Conservation (phyloP, 192 early-diverging fungal genomes). For the Backusella liffmaniae region DNA sequence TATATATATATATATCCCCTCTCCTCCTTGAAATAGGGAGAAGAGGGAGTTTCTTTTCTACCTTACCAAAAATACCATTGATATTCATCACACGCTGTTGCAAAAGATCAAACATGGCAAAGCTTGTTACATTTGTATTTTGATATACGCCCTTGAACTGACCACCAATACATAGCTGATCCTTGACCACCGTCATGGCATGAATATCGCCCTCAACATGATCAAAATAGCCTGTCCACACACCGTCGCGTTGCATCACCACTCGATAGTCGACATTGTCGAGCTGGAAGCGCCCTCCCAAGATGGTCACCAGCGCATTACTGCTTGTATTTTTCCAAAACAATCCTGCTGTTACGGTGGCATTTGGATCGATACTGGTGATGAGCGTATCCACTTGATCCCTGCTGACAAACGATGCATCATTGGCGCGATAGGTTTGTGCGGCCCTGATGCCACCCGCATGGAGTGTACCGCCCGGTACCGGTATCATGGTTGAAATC, state of each 20-base stretch:
- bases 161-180: conserved; percentile 58
- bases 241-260: conserved; percentile 40
- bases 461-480: neutral
- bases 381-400: neutral
- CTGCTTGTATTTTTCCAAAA: conserved; percentile 50
- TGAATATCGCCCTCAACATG: conserved; percentile 48
- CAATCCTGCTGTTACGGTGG: conserved; percentile 47
- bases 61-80: conserved; percentile 29
- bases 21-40: neutral
- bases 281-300: conserved; percentile 53
- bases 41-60: neutral
- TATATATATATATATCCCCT: neutral
- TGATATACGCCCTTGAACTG: conserved; percentile 33
- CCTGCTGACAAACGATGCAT: neutral
- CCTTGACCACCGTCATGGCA: conserved; percentile 40
- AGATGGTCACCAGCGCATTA: conserved; percentile 22
- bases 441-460: conserved; percentile 17
- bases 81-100: conserved; percentile 14
- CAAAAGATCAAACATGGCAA: conserved; percentile 53
- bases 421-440: conserved; percentile 12
- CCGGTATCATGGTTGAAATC: neutral
- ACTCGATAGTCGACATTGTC: conserved; percentile 40
- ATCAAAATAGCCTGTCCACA: conserved; percentile 37
- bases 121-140: conserved; percentile 25
- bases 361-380: neutral